A percentile compares a stretch with the other conserved stretches of the same genome.
phyloP scores from a whole-genome alignment of 805 yeast species.

The Yamadazyma scolyti region DNA sequence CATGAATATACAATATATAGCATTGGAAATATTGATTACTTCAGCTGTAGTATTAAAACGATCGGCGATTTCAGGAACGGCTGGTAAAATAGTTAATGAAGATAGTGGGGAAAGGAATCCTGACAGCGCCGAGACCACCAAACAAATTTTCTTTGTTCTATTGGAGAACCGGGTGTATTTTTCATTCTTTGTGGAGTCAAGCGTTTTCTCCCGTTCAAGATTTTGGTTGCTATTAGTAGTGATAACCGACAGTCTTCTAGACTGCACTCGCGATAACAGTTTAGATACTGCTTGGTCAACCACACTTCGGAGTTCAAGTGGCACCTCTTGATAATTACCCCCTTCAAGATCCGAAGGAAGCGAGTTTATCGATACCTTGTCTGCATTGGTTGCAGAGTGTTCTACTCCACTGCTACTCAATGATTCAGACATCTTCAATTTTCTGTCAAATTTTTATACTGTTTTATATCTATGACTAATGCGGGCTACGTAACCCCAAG shows the following conservation, averaged over 20 bases:
- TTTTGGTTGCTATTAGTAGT: too few relatives aligned
- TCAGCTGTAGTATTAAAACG: constrained; percentile 44
- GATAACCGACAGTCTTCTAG: constrained; percentile 10
- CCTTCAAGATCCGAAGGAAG: constrained; percentile 4
- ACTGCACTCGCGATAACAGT: constrained; percentile 16
- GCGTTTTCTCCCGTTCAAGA: constrained; percentile 3
- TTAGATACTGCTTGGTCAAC: constrained; percentile 18
- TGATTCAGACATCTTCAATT: not conserved
- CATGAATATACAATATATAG: constrained; percentile 49
- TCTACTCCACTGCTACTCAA: too few relatives aligned
- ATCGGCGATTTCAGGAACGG: constrained; percentile 46
- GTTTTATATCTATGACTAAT: too few relatives aligned
- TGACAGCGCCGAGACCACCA: constrained; percentile 15
- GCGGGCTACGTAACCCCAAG: too few relatives aligned
- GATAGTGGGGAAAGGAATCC: constrained; percentile 45
- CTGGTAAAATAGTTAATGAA: constrained; percentile 47
- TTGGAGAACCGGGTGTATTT: constrained; percentile 12
- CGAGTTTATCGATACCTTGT: constrained; percentile 1
- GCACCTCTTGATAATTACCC: constrained; percentile 10
- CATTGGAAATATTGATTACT: constrained; percentile 47
- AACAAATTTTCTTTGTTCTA: constrained; percentile 12
- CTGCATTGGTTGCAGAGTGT: too few relatives aligned
- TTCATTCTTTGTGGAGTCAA: constrained; percentile 3
- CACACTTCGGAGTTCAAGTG: constrained; percentile 15
- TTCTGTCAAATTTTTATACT: not conserved